These are phyloP conservation scores for Eutypa lata DNA, from an alignment of 2,329 filamentous ascomycete species.

Conservation along the genomic window DNA sequence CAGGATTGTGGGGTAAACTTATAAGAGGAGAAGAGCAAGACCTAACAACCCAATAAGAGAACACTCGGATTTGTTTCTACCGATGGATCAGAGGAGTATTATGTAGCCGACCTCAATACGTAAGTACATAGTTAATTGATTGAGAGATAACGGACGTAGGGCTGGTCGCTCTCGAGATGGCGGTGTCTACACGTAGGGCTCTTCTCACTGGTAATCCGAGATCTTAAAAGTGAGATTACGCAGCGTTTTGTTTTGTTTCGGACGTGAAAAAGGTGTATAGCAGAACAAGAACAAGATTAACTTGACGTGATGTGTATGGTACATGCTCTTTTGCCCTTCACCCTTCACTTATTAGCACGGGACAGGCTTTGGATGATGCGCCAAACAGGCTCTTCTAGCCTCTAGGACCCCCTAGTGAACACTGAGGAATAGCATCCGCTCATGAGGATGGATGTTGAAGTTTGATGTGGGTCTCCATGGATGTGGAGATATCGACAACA, in stretches of 20 bases:
- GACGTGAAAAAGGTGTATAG: too few relatives aligned
- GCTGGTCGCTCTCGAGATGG: too few relatives aligned
- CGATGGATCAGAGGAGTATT: not conserved
- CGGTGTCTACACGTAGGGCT: too few relatives aligned
- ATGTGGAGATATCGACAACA: not conserved
- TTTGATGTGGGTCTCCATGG: not conserved
- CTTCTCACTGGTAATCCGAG: too few relatives aligned
- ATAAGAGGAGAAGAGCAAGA: not conserved
- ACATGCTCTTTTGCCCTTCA: not conserved
- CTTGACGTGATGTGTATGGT: too few relatives aligned
- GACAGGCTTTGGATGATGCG: not conserved
- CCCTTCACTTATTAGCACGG: not conserved
- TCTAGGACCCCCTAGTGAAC: not conserved
- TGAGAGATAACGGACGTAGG: not conserved
- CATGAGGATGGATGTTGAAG: not conserved
- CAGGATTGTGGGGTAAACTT: conserved; percentile 1
- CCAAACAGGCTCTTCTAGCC: conserved; percentile 1
- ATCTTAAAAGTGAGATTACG: too few relatives aligned
- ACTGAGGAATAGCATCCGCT: not conserved
- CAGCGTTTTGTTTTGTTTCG: too few relatives aligned
- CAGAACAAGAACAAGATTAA: too few relatives aligned
- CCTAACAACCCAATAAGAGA: not conserved
- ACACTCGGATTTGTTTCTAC: not conserved
- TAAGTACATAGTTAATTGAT: not conserved
- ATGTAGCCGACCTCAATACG: not conserved